Conservation (phyloP, 192 early-diverging fungal species). For the Umbelopsis isabellina region DNA sequence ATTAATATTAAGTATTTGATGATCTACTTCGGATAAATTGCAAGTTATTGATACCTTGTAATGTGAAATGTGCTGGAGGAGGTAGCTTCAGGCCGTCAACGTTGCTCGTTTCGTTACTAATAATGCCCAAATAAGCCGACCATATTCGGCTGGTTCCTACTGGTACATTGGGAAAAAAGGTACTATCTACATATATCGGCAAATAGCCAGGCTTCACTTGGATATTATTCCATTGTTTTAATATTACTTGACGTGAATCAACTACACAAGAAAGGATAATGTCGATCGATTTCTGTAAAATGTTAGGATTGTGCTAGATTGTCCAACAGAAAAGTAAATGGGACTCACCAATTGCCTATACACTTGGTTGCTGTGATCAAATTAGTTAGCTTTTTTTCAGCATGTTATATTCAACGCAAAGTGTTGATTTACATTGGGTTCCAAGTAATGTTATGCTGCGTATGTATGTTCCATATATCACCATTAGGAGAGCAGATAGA, state of each 20-base stretch:
- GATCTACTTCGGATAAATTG: no score
- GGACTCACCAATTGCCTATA: neutral
- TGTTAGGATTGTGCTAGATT: neutral
- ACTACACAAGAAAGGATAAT: slow-evolving; percentile 1
- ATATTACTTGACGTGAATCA: neutral
- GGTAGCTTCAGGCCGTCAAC: no score
- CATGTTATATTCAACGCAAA: neutral
- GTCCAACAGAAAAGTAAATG: neutral
- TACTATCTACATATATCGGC: neutral
- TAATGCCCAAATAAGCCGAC: neutral
- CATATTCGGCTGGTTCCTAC: neutral
- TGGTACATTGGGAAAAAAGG: neutral
- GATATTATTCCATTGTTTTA: neutral
- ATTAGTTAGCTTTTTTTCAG: neutral
- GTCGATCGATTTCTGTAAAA: neutral
- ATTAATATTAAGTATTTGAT: neutral
- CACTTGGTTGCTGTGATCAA: neutral
- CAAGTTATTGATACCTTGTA: no score
- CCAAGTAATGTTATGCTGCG: slow-evolving; percentile 9
- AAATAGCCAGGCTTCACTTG: neutral
- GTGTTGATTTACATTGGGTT: neutral
- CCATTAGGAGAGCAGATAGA: slow-evolving; percentile 6
- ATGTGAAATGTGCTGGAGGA: no score
- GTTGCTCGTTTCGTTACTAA: neutral
- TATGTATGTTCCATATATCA: neutral